Percentiles rank a stretch among this genome's conserved stretches.
phyloP scores from a whole-genome alignment of 768 basidiomycete genomes.

The Suillus hirtellus region DNA sequence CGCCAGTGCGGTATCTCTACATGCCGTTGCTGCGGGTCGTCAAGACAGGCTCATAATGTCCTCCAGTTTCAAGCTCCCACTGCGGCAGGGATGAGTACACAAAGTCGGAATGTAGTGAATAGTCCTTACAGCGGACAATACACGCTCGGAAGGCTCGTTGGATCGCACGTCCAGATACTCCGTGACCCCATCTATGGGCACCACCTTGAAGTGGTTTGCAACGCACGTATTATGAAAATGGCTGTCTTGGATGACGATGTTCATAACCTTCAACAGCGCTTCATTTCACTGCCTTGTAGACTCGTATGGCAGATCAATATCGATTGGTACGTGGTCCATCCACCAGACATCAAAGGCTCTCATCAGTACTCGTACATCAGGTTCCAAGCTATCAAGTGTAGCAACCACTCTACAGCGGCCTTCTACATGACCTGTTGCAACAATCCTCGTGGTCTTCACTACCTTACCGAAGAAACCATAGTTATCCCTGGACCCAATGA shows the following conservation, averaged over 20 bases:
- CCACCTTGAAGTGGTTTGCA: not conserved
- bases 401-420: not conserved
- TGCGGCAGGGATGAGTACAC: not conserved
- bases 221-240: too few species aligned
- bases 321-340: too few species aligned
- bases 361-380: not conserved
- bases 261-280: too few species aligned
- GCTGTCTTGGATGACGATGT: too few species aligned
- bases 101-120: not conserved
- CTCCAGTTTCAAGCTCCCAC: conserved; percentile 12
- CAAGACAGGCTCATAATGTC: conserved; percentile 11
- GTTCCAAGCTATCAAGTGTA: not conserved
- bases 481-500: not conserved
- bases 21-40: conserved; percentile 13
- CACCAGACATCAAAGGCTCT: too few species aligned
- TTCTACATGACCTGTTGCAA: not conserved
- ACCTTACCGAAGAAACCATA: not conserved
- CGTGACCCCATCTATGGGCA: not conserved
- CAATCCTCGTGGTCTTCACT: not conserved
- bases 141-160: not conserved
- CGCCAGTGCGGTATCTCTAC: conserved; percentile 14
- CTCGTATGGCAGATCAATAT: too few species aligned
- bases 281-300: too few species aligned
- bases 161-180: conserved; percentile 3
- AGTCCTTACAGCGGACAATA: not conserved